Evolutionary conservation across 306 rosid species (phyloP).

Genomic region (Crataegus laevigata): DNA sequence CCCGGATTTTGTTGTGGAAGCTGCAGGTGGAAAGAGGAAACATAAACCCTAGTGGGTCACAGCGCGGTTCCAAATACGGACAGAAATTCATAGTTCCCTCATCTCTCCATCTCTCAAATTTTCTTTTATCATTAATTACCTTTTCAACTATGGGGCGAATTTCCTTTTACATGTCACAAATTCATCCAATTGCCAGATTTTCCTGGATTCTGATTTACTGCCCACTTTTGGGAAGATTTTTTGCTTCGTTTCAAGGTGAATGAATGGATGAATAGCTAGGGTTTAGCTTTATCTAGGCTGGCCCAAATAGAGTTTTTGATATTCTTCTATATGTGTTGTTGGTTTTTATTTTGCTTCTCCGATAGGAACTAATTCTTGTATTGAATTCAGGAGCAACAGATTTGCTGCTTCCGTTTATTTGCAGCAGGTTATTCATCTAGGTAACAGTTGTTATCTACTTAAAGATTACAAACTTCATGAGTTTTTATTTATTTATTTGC

Average conservation of each 20-base stretch:
- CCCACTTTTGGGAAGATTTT: background rate
- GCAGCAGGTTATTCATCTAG: constrained; percentile 23
- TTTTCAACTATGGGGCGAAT: constrained; percentile 2
- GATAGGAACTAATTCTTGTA: constrained; percentile 3
- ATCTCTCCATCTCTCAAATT: constrained; percentile 10
- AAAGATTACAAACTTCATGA: background rate
- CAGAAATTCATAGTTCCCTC: constrained; percentile 19
- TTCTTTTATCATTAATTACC: background rate
- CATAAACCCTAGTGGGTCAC: background rate
- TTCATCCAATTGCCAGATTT: constrained; percentile 4
- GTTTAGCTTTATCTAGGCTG: background rate
- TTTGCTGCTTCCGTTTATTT: background rate
- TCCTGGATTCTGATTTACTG: background rate
- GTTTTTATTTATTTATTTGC: background rate
- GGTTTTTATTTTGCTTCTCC: background rate
- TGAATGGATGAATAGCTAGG: background rate
- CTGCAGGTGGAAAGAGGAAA: background rate
- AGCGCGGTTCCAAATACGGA: constrained; percentile 20
- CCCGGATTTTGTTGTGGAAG: background rate
- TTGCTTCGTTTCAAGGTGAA: constrained; percentile 3
- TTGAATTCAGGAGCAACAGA: constrained; percentile 16
- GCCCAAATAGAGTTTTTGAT: background rate
- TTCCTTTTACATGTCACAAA: constrained; percentile 25
- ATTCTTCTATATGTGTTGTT: background rate
- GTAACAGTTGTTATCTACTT: constrained; percentile 20